A percentile compares a stretch with the other conserved stretches of the same genome.
These are phyloP conservation scores for Cladosporium sp. DNA, from an alignment of 2,329 filamentous ascomycete species.

Conservation along the genomic window DNA sequence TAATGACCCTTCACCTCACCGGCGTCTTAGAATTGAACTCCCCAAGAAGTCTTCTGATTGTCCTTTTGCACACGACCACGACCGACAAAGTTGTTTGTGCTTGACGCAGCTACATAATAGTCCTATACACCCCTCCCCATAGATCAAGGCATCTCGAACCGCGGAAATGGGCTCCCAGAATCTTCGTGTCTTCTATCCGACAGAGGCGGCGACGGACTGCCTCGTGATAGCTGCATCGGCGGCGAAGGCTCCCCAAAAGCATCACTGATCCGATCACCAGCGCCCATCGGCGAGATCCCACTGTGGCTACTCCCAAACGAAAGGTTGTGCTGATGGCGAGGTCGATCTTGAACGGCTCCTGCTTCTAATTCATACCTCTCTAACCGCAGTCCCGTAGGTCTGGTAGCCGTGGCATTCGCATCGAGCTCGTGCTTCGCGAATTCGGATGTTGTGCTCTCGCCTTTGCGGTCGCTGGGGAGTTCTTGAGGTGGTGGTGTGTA, in stretches of 20 bases:
- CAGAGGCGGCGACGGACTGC: not conserved
- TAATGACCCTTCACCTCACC: not conserved
- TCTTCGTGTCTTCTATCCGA: not conserved
- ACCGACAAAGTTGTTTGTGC: too few relatives aligned
- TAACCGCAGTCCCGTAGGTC: not conserved
- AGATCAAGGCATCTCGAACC: not conserved
- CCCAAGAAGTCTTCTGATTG: not conserved
- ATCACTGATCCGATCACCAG: not conserved
- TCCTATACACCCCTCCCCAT: not conserved
- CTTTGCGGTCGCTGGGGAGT: not conserved
- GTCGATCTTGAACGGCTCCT: not conserved
- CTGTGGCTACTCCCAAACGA: not conserved
- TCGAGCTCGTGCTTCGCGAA: not conserved
- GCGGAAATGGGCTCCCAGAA: not conserved
- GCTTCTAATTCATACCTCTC: not conserved
- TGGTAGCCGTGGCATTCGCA: not conserved
- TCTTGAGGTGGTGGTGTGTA: not conserved
- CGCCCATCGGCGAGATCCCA: slow-evolving; percentile 5
- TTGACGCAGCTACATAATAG: not conserved
- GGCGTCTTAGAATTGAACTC: not conserved
- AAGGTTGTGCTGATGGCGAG: not conserved
- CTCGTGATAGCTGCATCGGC: not conserved
- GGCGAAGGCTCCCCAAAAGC: slow-evolving; percentile 9
- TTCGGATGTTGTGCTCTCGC: not conserved
- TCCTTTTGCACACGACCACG: not conserved